phyloP scores from a whole-genome alignment of 495 filamentous ascomycete species.

The Penicillium roqueforti region DNA sequence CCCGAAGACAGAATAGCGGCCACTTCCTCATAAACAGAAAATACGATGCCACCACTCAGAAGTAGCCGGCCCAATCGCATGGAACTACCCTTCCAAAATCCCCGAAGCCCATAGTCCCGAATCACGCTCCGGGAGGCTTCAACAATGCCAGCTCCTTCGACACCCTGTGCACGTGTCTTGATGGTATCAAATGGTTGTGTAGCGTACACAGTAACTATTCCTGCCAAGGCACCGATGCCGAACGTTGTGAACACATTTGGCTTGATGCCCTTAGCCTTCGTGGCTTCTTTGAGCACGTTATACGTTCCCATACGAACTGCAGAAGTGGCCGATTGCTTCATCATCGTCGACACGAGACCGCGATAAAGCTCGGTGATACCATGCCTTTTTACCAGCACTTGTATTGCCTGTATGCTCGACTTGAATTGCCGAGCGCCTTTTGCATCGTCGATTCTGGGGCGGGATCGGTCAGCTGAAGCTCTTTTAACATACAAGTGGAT shows the following conservation, averaged over 20 bases:
- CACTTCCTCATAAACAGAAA: conserved; percentile 59
- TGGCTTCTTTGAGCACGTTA: conserved; percentile 61
- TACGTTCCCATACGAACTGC: conserved; percentile 64
- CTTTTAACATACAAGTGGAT: neutral
- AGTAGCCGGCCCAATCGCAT: conserved; percentile 62
- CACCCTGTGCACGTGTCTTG: conserved; percentile 60
- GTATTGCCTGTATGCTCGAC: conserved; percentile 48
- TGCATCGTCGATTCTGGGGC: conserved; percentile 58
- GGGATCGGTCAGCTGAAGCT: neutral
- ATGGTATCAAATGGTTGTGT: conserved; percentile 68
- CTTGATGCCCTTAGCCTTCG: conserved; percentile 38
- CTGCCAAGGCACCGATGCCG: conserved; percentile 56
- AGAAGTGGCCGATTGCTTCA: conserved; percentile 65
- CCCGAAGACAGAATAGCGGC: conserved; percentile 22
- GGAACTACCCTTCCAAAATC: conserved; percentile 63
- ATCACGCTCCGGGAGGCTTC: conserved; percentile 51
- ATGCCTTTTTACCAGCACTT: conserved; percentile 43
- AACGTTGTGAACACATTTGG: conserved; percentile 51
- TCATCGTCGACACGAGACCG: conserved; percentile 56
- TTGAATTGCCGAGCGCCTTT: conserved; percentile 46
- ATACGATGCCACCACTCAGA: conserved; percentile 62
- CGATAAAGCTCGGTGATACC: conserved; percentile 55
- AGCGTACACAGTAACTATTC: conserved; percentile 55
- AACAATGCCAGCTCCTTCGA: conserved; percentile 43
- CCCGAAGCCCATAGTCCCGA: conserved; percentile 52